Percentiles rank a stretch among this genome's conserved stretches.
Conservation (phyloP, 2,329 filamentous ascomycete species). For the Sordariomycetes sp. region DNA sequence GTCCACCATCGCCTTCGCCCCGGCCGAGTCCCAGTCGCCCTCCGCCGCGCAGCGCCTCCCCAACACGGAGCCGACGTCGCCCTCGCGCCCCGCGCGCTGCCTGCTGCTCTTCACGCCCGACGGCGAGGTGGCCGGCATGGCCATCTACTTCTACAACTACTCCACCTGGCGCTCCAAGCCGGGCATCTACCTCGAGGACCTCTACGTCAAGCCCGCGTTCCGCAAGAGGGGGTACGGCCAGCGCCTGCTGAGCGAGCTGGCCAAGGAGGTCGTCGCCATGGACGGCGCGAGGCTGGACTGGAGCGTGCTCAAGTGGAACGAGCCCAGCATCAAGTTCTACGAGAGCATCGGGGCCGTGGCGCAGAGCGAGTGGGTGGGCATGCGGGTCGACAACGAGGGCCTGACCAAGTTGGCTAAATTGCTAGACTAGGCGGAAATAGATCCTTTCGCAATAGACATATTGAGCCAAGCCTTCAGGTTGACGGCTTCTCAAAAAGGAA, state of each 20-base stretch:
- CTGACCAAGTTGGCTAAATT: constrained; percentile 50
- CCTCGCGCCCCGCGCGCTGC: constrained; percentile 62
- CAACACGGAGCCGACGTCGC: constrained; percentile 43
- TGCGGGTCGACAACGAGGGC: constrained; percentile 63
- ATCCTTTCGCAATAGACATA: not conserved
- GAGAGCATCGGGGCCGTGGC: constrained; percentile 56
- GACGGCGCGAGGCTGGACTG: constrained; percentile 75
- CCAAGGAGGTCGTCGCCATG: constrained; percentile 67
- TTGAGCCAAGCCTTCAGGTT: not conserved
- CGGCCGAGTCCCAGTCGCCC: constrained; percentile 34
- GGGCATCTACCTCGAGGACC: constrained; percentile 87
- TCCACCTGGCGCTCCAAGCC: constrained; percentile 83
- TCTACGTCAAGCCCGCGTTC: constrained; percentile 68
- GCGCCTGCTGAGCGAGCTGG: constrained; percentile 63
- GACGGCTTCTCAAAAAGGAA: no score
- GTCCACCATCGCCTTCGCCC: constrained; percentile 70
- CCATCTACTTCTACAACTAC: constrained; percentile 92
- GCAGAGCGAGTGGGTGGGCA: constrained; percentile 65
- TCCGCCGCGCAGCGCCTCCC: constrained; percentile 23
- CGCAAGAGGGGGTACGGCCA: constrained; percentile 75
- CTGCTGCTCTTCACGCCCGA: constrained; percentile 52
- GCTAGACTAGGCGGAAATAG: constrained; percentile 12
- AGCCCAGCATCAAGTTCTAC: constrained; percentile 84
- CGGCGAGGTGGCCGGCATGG: constrained; percentile 58
- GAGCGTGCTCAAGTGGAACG: constrained; percentile 89